These are phyloP conservation scores for Penicillium canescens DNA, from an alignment of 495 filamentous ascomycete species.

Conservation along the genomic window DNA sequence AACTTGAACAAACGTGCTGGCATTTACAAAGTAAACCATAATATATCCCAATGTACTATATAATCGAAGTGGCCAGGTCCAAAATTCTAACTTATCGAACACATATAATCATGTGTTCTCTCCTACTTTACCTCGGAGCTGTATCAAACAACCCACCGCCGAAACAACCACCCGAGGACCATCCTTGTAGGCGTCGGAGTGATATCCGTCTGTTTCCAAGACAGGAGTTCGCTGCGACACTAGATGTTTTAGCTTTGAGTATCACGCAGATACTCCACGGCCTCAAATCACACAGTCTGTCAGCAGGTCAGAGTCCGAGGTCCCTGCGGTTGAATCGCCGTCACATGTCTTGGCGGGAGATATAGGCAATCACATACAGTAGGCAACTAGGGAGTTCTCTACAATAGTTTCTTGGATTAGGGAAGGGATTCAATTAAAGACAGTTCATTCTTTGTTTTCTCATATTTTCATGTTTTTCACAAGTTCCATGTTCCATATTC, in stretches of 20 bases:
- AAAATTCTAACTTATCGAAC: too few relatives aligned
- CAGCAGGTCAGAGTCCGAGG: constrained; percentile 3
- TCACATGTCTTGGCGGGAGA: constrained; percentile 1
- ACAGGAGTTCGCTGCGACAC: not conserved
- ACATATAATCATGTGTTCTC: too few relatives aligned
- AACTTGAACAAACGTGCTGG: too few relatives aligned
- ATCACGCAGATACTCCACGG: not conserved
- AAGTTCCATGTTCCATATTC: too few relatives aligned
- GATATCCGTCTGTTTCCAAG: constrained; percentile 2
- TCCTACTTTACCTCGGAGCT: too few relatives aligned
- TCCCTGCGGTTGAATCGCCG: not conserved
- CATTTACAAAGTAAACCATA: too few relatives aligned
- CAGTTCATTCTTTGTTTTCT: not conserved
- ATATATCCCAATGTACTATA: too few relatives aligned
- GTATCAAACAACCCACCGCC: too few relatives aligned
- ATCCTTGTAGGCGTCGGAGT: not conserved
- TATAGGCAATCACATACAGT: not conserved
- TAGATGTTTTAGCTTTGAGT: not conserved
- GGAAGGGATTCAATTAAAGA: not conserved
- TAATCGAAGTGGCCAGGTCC: too few relatives aligned
- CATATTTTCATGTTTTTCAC: not conserved
- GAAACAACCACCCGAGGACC: not conserved
- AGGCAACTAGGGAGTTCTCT: too few relatives aligned
- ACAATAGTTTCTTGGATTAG: too few relatives aligned
- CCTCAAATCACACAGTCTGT: not conserved